phyloP scores from a whole-genome alignment of 2,329 filamentous ascomycete species.

The Setomelanomma holmii region DNA sequence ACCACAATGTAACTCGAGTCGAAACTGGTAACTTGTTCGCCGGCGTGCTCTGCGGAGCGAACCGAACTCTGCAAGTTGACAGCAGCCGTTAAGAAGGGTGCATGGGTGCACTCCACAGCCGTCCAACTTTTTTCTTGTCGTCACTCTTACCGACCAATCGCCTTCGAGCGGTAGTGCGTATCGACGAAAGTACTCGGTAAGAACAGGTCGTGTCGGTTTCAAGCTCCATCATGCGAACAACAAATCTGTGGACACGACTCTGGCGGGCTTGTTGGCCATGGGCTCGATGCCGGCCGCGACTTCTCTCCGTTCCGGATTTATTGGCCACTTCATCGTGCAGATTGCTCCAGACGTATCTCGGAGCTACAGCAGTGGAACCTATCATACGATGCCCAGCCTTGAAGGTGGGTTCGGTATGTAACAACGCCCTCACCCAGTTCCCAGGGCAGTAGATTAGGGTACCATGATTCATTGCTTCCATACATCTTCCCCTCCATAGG shows the following conservation, averaged over 20 bases:
- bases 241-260: background rate
- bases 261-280: too few species aligned
- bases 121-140: background rate
- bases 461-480: too few species aligned
- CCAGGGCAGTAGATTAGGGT: too few species aligned
- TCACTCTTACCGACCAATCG: slow-evolving; percentile 2
- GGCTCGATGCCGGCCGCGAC: too few species aligned
- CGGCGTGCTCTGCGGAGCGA: background rate
- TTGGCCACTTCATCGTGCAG: background rate
- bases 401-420: background rate
- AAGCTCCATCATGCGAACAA: background rate
- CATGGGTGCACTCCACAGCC: background rate
- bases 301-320: background rate
- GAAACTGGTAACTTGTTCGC: slow-evolving; percentile 4
- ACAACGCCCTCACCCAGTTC: too few species aligned
- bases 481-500: background rate
- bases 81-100: background rate
- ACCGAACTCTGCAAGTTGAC: background rate
- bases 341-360: background rate
- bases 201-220: background rate
- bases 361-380: background rate
- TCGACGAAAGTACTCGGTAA: background rate
- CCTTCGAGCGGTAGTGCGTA: background rate
- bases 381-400: background rate
- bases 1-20: slow-evolving; percentile 11